A percentile compares a stretch with the other conserved stretches of the same genome.
Evolutionary conservation across 768 basidiomycete genomes (phyloP).

Genomic region (Boletus patriciae): DNA sequence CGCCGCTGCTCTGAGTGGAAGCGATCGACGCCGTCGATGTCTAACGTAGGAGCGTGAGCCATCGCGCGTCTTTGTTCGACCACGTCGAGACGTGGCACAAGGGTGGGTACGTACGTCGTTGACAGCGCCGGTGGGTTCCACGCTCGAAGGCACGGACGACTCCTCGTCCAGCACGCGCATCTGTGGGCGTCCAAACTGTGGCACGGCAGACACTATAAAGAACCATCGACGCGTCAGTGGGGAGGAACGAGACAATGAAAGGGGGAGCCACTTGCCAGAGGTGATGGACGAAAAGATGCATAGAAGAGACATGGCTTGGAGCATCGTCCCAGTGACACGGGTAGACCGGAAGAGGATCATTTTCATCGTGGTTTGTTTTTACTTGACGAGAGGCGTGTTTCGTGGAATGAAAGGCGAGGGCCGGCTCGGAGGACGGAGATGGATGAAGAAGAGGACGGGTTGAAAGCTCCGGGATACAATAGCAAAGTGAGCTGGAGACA

Average conservation of each 20-base stretch:
- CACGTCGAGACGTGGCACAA: no score
- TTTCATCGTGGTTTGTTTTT: slow-evolving; percentile 11
- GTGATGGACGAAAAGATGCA: slow-evolving; percentile 5
- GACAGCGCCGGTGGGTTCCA: no score
- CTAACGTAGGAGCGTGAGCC: no score
- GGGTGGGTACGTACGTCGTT: background rate
- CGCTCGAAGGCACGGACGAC: background rate
- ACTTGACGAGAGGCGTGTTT: background rate
- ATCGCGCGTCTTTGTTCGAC: no score
- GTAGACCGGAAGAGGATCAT: slow-evolving; percentile 25
- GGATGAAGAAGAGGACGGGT: background rate
- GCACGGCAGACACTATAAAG: slow-evolving; percentile 14
- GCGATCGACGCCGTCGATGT: background rate
- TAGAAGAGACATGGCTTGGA: slow-evolving; percentile 9
- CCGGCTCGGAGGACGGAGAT: slow-evolving; percentile 11
- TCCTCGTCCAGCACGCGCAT: slow-evolving; percentile 12
- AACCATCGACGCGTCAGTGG: no score
- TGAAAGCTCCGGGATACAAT: background rate
- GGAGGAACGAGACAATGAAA: background rate
- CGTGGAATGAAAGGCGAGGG: slow-evolving; percentile 5
- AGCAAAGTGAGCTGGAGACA: background rate
- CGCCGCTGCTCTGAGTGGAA: slow-evolving; percentile 2
- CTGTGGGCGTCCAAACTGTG: slow-evolving; percentile 22
- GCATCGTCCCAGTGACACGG: slow-evolving; percentile 10
- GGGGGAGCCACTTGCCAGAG: slow-evolving; percentile 12